Percentiles rank a stretch among this genome's conserved stretches.
Evolutionary conservation across 208 protist genomes (phyloP).

Genomic region (Trypanosoma grayi): DNA sequence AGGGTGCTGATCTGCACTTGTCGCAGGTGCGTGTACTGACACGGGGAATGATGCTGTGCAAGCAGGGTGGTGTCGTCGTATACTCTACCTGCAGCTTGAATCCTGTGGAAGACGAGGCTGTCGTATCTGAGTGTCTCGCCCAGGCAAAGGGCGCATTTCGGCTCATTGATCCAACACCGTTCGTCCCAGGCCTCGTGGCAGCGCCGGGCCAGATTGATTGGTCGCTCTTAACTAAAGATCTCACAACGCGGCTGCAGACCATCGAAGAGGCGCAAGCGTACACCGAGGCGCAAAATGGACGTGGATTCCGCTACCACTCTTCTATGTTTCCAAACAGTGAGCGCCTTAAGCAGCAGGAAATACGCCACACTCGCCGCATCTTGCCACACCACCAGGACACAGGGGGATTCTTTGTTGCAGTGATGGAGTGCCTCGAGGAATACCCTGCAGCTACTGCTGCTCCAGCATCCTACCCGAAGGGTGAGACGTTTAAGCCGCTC

Average conservation of each 20-base stretch:
- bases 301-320: conserved; percentile 64
- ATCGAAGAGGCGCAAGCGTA: conserved; percentile 65
- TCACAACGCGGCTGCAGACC: conserved; percentile 37
- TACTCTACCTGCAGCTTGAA: conserved; percentile 96
- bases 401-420: conserved; percentile 96
- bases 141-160: conserved; percentile 57
- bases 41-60: conserved; percentile 80
- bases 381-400: conserved; percentile 96
- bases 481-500: conserved; percentile 40
- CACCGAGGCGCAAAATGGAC: conserved; percentile 26
- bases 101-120: conserved; percentile 95
- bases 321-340: conserved; percentile 73
- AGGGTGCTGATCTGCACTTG: conserved; percentile 82
- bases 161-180: conserved; percentile 76
- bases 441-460: conserved; percentile 22
- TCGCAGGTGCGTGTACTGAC: conserved; percentile 78
- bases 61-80: conserved; percentile 86
- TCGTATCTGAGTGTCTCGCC: conserved; percentile 84
- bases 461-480: conserved; percentile 3
- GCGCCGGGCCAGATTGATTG: conserved; percentile 76
- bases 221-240: conserved; percentile 73
- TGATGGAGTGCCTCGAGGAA: conserved; percentile 76
- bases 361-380: conserved; percentile 85
- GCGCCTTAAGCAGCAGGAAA: conserved; percentile 54
- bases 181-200: conserved; percentile 77